Evolutionary conservation across 106 monocot species (phyloP).

Genomic region (Xerophyta viscosa): DNA sequence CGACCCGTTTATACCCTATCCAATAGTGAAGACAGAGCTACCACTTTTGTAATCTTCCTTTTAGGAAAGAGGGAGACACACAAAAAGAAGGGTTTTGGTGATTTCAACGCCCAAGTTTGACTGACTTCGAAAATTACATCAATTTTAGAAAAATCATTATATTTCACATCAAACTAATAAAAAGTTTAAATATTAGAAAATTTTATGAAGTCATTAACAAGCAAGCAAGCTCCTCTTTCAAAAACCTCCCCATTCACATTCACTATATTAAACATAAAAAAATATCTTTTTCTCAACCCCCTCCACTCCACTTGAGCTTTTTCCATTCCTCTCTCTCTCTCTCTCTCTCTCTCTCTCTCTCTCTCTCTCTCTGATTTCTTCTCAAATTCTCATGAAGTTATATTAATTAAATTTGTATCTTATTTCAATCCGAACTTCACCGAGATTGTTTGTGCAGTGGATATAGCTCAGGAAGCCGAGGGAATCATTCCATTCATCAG

Average conservation of each 20-base stretch:
- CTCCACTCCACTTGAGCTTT: neutral
- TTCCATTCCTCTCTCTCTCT: neutral
- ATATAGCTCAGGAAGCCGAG: no score
- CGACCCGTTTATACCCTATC: no score
- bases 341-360: neutral
- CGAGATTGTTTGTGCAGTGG: no score
- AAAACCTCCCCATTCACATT: no score
- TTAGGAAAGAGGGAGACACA: conserved; percentile 14
- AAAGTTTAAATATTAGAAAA: neutral
- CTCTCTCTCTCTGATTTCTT: neutral
- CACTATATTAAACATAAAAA: no score
- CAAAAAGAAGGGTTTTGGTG: conserved; percentile 17
- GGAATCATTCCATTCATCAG: no score
- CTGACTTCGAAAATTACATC: conserved; percentile 16
- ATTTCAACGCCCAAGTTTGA: conserved; percentile 43
- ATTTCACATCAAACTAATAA: neutral
- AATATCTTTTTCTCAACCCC: no score
- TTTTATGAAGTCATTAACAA: no score
- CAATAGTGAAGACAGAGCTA: no score
- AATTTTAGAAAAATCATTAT: neutral
- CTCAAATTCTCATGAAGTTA: neutral
- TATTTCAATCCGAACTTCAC: no score
- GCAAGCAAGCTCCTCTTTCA: no score
- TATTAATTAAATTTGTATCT: no score
- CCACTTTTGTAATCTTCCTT: neutral